Conservation (phyloP, 164 flowering plant species). For the Kalanchoe fedtschenkoi region DNA sequence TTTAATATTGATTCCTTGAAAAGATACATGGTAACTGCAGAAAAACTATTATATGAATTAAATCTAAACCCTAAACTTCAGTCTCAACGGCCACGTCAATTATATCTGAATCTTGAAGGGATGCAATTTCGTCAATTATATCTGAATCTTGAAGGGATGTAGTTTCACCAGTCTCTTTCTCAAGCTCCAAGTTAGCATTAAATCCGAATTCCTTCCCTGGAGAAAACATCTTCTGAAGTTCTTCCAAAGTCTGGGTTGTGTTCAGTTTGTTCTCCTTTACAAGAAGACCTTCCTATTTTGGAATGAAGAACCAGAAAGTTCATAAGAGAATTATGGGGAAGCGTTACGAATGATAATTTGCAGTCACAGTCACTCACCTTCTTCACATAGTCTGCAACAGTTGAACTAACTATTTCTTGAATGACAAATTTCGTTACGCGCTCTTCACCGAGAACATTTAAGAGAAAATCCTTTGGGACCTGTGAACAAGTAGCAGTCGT, state of each 20-base stretch:
- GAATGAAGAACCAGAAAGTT: neutral
- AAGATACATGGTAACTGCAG: no score
- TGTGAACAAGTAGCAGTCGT: conserved; percentile 10
- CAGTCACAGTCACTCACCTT: neutral
- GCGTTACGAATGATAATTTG: neutral
- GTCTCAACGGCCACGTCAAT: neutral
- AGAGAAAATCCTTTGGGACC: conserved; percentile 63
- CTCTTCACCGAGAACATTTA: conserved; percentile 56
- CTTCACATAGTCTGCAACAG: conserved; percentile 36
- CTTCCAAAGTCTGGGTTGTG: conserved; percentile 60
- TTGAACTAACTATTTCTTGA: conserved; percentile 57
- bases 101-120: neutral
- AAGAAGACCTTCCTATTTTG: conserved; percentile 43
- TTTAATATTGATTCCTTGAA: no score
- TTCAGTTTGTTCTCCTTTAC: conserved; percentile 53
- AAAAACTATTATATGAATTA: no score
- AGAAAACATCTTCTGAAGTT: conserved; percentile 38
- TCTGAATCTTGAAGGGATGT: neutral
- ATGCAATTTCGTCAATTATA: neutral
- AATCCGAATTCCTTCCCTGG: conserved; percentile 69
- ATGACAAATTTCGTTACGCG: conserved; percentile 67
- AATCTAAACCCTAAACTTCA: neutral
- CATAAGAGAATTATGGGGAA: neutral
- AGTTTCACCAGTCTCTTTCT: conserved; percentile 13
- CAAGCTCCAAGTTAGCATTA: conserved; percentile 50